Base-by-base conservation (phyloP, 2,329 filamentous ascomycete genomes). In the Aquanectria penicillioides region DNA sequence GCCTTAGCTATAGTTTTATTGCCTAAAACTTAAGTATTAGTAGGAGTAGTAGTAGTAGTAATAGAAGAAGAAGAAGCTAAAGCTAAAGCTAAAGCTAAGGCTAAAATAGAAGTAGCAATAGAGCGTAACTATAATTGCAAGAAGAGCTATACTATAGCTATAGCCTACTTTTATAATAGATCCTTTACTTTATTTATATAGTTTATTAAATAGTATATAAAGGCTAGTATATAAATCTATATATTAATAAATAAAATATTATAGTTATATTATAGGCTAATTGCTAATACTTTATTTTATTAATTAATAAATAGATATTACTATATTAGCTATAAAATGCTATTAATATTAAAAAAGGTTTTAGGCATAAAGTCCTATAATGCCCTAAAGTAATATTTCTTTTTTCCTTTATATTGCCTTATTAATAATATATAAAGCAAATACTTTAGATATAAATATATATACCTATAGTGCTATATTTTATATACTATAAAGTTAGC, bases 401-500 rank as follows among this genome's bases (percentile, higher is more conserved):
- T 10, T 10, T 3, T 6, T 10, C 33, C 12, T 2, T 18, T 36
- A 17, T 36, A 8, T 3, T 36, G n/a, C n/a, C n/a, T n/a, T n/a
- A n/a, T n/a, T n/a, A n/a, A n/a, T n/a, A n/a, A n/a, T n/a, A 41
- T 34, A 11, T 12, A 26, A 34, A 38, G 25, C 13, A 10, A 10
- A 17, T 36, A 36, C 6, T 36, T 36, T 6, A 17, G n/a, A 3
- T 17, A 36, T 10, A 17, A 13, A 17, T 36, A 4, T 3, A 1
- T 10, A 17, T 36, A 17, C 1, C 11, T 36, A 4, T 36, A 17
- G 18, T 10, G 18, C 33, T 36, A 10, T 36, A 11, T 36, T 17
- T 18, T 23, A 18, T 47, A 46, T n/a, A 47, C 47, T n/a, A 25
- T 51, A 20, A 57, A 57, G 25, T 57, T 15, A 7, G 54, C 54